Percentiles rank a stretch among this genome's conserved stretches.
phyloP scores from a whole-genome alignment of 1,284 basidiomycete genomes.

The Cystobasidium sp. region DNA sequence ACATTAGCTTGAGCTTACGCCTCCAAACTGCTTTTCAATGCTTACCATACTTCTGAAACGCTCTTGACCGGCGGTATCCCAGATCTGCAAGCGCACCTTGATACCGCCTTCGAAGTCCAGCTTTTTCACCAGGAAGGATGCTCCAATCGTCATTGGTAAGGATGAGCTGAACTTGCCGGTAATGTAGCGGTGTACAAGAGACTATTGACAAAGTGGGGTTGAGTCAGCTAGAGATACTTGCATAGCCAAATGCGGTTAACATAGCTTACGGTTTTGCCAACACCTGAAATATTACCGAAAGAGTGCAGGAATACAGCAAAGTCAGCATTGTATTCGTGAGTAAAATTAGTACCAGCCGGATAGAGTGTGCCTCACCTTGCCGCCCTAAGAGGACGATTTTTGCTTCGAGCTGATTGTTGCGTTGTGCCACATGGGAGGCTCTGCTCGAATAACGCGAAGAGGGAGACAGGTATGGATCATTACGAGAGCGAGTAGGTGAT shows the following conservation, averaged over 20 bases:
- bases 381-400: slow-evolving; percentile 97
- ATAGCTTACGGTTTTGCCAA: slow-evolving; percentile 43
- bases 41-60: slow-evolving; percentile 88
- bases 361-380: slow-evolving; percentile 66
- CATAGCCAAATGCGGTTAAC: slow-evolving; percentile 16
- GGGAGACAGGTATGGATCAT: slow-evolving; percentile 16
- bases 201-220: slow-evolving; percentile 77
- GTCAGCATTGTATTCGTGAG: neutral
- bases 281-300: slow-evolving; percentile 21
- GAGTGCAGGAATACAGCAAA: slow-evolving; percentile 5
- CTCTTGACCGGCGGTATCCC: slow-evolving; percentile 99
- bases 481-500: slow-evolving; percentile 18
- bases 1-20: too few species aligned
- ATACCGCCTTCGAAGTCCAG: slow-evolving; percentile 77
- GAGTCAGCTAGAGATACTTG: slow-evolving; percentile 60
- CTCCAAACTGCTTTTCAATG: slow-evolving; percentile 20
- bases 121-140: slow-evolving; percentile 94
- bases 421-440: slow-evolving; percentile 23
- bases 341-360: too few species aligned
- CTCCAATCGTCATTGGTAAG: slow-evolving; percentile 86
- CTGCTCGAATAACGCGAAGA: slow-evolving; percentile 22
- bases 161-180: slow-evolving; percentile 85
- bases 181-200: slow-evolving; percentile 88
- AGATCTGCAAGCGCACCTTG: slow-evolving; percentile 76
- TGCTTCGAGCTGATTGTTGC: slow-evolving; percentile 68